A percentile compares a stretch with the other conserved stretches of the same genome.
Conservation (phyloP, 768 basidiomycete genomes). For the Boletus tomentosulus region DNA sequence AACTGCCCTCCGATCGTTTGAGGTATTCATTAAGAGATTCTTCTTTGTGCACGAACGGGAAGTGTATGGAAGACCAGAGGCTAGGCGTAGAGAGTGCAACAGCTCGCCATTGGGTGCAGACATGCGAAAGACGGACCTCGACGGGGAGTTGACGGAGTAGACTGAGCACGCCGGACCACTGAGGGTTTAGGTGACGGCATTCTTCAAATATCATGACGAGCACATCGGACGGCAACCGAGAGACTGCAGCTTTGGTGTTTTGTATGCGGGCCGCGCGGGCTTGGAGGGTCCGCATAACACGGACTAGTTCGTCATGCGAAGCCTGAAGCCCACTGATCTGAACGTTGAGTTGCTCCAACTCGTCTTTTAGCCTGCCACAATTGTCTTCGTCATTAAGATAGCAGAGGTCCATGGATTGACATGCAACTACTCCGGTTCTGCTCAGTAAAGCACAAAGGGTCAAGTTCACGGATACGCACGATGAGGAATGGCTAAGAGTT, state of each 20-base stretch:
- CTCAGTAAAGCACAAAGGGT: slow-evolving; percentile 3
- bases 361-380: slow-evolving; percentile 13
- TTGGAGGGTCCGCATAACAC: slow-evolving; percentile 25
- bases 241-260: slow-evolving; percentile 26
- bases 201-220: slow-evolving; percentile 32
- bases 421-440: slow-evolving; percentile 3
- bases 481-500: slow-evolving; percentile 17
- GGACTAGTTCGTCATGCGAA: slow-evolving; percentile 26
- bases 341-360: slow-evolving; percentile 24
- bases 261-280: slow-evolving; percentile 30
- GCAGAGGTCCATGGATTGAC: slow-evolving; percentile 20
- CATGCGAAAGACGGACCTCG: slow-evolving; percentile 33
- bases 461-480: slow-evolving; percentile 14
- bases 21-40: slow-evolving; percentile 32
- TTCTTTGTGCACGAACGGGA: slow-evolving; percentile 28
- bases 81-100: slow-evolving; percentile 32
- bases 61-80: slow-evolving; percentile 34
- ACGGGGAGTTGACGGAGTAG: slow-evolving; percentile 31
- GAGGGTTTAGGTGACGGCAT: slow-evolving; percentile 28
- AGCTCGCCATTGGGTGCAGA: slow-evolving; percentile 32
- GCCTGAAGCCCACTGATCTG: slow-evolving; percentile 27
- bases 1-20: slow-evolving; percentile 27
- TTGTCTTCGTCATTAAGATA: slow-evolving; percentile 21
- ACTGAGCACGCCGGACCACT: slow-evolving; percentile 31
- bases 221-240: slow-evolving; percentile 30